Evolutionary conservation across 2,329 filamentous ascomycete species (phyloP), one percentile per base, ranked within the genome.

Genomic region (Xylariomycetidae sp.): DNA sequence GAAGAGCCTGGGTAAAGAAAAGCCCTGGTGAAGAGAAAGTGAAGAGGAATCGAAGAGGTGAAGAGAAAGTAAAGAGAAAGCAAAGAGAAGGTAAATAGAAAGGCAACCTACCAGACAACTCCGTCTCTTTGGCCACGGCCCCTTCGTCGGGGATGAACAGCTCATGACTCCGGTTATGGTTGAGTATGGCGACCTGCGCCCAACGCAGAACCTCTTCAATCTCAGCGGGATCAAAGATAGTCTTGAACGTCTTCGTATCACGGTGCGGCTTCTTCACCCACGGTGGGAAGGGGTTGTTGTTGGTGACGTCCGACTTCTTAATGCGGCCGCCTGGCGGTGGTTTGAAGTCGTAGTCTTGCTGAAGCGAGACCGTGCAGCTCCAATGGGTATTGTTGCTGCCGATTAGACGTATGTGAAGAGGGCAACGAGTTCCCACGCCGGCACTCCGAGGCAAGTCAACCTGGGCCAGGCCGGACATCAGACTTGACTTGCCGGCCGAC

Each of bases 131-230:
- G 18, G 46, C 51, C 7, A 66, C 53, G 27, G 63, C 46, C 22
- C 63, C 64, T 32, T 71, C 54, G 0, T 64, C 68, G 0, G 77
- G 78, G 3, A 77, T 59, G 34, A 74, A 84, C 0, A 70, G 54
- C 5, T 65, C 58, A 13, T 67, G 66, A 3, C 72, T 63, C 0
- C 63, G 60, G 2, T 64, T 58, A 0, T 84, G 85, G 33, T 87
- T 90, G 0, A 94, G 58, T 0, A 83, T 79, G 0, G 87, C 87
- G 0, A 84, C 61, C 45, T 95, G 88, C 0, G 87, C 88, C 63
- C 80, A 84, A 5, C 70, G 69, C 0, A 95, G 70, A 0, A 81
- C 71, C 0, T 76, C 65, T 38, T 85, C 80, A 0, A 94, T 76
- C 1, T 82, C 64, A 0, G 58, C 52, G 26, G 79, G 79, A 12